These are phyloP conservation scores for Tetrapisispora iriomotensis DNA, from an alignment of 805 yeast genomes.

Conservation along the genomic window DNA sequence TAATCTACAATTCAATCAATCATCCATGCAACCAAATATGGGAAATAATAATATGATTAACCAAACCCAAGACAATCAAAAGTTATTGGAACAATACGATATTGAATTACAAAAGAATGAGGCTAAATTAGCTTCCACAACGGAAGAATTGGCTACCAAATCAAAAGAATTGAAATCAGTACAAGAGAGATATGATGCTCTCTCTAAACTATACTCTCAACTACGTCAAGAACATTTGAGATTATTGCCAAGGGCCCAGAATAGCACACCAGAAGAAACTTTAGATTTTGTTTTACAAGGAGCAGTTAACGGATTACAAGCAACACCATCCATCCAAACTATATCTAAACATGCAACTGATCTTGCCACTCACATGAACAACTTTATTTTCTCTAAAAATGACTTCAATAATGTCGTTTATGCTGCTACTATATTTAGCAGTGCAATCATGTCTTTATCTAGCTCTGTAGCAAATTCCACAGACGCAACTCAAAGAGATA, in stretches of 20 bases:
- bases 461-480: neutral
- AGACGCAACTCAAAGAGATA: neutral
- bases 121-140: constrained; percentile 51
- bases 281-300: constrained; percentile 61
- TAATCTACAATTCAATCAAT: neutral
- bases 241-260: constrained; percentile 44
- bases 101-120: constrained; percentile 74
- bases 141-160: constrained; percentile 62
- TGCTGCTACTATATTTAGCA: constrained; percentile 32
- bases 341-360: constrained; percentile 65
- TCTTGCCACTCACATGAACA: constrained; percentile 68
- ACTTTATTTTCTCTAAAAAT: constrained; percentile 12
- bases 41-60: neutral
- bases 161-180: constrained; percentile 59
- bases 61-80: constrained; percentile 46
- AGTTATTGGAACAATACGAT: constrained; percentile 78
- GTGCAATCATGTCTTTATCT: constrained; percentile 32
- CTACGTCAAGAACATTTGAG: constrained; percentile 85
- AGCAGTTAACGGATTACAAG: constrained; percentile 66
- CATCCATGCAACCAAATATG: neutral
- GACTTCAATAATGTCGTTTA: constrained; percentile 38
- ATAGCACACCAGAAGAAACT: constrained; percentile 31
- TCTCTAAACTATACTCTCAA: constrained; percentile 84
- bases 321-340: constrained; percentile 61
- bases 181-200: constrained; percentile 78